Base-by-base conservation (phyloP, 805 yeast species). In the Candida nemodendra region DNA sequence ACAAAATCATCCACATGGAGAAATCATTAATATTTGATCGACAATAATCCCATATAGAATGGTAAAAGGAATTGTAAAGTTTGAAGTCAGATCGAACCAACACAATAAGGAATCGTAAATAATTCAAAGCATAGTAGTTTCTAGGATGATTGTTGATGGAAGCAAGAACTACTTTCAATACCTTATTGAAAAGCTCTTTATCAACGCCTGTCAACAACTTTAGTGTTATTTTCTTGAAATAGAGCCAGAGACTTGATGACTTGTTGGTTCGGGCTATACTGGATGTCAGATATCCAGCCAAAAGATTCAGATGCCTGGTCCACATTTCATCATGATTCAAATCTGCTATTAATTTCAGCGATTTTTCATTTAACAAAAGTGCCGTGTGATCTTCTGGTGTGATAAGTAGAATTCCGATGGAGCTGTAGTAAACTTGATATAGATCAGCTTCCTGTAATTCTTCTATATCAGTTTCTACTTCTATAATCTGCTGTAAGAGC, bases 91-190 rank as follows among this genome's bases (percentile, higher is more conserved):
- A 15, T 11, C 47, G 31, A 7, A 37, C 12, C 2, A 38, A 17
- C 5, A 52, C 39, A 28, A 47, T 31, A 34, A 46, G 44, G 36
- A 37, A 48, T 32, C 54, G 32, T 4, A 70, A 57, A 40, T 64
- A 59, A n/a, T 57, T 50, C 66, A 72, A 65, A 0, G 78, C 76
- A 38, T 74, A 74, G 48, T 75, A 75, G 49, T 73, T 76, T 29
- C 64, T 49, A 8, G 68, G 69, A 46, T 75, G 81, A 9, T 52
- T 42, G 17, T 42, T 50, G 0, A 65, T 64, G 0, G 79, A 69
- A 7, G 32, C 34, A 2, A 58, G 37, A 1, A 73, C 59, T 2
- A 47, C 33, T 4, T 41, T 42, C 8, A 45, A 9, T 12, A 43
- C 17, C 26, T 27, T 28, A 8, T 22, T n/a, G 22, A 37, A 13